phyloP scores from a whole-genome alignment of 495 filamentous ascomycete genomes.

The Neurospora sp. region DNA sequence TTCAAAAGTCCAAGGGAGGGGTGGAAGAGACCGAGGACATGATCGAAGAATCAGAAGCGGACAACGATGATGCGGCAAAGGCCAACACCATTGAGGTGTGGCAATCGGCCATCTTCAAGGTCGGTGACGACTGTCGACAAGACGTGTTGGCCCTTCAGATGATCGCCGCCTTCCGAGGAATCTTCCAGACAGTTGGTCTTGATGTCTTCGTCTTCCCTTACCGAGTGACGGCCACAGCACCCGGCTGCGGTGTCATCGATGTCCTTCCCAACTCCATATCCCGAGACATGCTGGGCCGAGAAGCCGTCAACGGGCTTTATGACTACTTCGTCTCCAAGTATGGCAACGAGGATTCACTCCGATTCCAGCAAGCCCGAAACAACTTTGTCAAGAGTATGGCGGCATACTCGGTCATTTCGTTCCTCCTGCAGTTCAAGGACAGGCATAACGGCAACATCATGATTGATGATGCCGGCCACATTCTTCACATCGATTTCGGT shows the following conservation, averaged over 20 bases:
- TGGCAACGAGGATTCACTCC: conserved; percentile 84
- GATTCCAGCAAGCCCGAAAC: conserved; percentile 88
- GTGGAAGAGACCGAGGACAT: conserved; percentile 39
- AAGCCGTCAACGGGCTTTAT: conserved; percentile 94
- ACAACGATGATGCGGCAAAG: conserved; percentile 18
- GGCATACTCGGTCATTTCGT: conserved; percentile 97
- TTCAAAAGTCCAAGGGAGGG: conserved; percentile 62
- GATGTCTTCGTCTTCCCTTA: conserved; percentile 98
- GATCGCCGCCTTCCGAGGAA: conserved; percentile 93
- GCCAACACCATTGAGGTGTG: conserved; percentile 73
- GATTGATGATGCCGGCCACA: conserved; percentile 93
- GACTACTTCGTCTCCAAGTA: conserved; percentile 98
- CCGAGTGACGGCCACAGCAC: conserved; percentile 94
- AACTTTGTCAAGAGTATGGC: conserved; percentile 99
- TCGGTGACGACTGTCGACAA: conserved; percentile 96
- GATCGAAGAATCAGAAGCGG: conserved; percentile 24
- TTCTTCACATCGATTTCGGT: conserved; percentile 98
- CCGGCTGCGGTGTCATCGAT: conserved; percentile 96
- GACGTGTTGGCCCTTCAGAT: conserved; percentile 95
- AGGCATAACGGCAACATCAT: conserved; percentile 99
- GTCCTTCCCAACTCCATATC: conserved; percentile 96
- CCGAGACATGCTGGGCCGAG: conserved; percentile 94
- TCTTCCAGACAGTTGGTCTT: conserved; percentile 86
- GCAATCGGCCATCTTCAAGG: conserved; percentile 99
- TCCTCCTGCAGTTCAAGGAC: conserved; percentile 97